Evolutionary conservation across 345 rosid genomes (phyloP), one percentile per base, ranked within the genome.

Genomic region (Sapria himalayana): DNA sequence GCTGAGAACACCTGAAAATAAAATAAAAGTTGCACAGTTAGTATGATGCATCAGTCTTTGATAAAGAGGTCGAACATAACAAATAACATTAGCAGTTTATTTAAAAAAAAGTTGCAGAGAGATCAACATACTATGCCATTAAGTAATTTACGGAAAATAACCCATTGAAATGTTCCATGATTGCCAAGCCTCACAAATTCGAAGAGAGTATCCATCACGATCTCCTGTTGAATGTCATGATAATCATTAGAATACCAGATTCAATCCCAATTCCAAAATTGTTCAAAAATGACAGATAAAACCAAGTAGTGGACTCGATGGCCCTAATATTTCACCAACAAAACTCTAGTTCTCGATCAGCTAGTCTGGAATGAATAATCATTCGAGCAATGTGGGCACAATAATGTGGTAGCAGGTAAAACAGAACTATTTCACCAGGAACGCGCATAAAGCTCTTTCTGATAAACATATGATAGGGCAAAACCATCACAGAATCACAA

Each of bases 121-220:
- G 10, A 4, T 9, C 7, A 51, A 56, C 82, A 64, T 60, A 86
- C 94, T 55, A 78, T 67, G 51, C 60, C 57, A 29, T 61, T 63
- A 43, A 82, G 74, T 25, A 89, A 48, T 45, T 57, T 72, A 48
- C 78, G 70, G 55, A 72, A 82, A 32, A 76, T 74, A 14, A 85
- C 62, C 11, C 82, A 81, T 42, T 70, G 69, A 46, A 78, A 82
- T 15, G 58, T 63, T 43, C 93, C 92, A 16, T 63, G 57, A 56
- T 72, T 81, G 21, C 79, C 64, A 41, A 67, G 49, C 64, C 72
- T 81, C 48, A 78, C 81, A 49, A 78, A 72, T 42, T 74, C 91
- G 94, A 86, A 81, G 19, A 81, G 51, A 0, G 94, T 53, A 20
- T 74, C 97, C 62, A 78, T 51, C 41, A 76, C 74, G 29, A 86